These are phyloP conservation scores for Acacia confusa DNA, from an alignment of 306 rosid species.

Conservation along the genomic window DNA sequence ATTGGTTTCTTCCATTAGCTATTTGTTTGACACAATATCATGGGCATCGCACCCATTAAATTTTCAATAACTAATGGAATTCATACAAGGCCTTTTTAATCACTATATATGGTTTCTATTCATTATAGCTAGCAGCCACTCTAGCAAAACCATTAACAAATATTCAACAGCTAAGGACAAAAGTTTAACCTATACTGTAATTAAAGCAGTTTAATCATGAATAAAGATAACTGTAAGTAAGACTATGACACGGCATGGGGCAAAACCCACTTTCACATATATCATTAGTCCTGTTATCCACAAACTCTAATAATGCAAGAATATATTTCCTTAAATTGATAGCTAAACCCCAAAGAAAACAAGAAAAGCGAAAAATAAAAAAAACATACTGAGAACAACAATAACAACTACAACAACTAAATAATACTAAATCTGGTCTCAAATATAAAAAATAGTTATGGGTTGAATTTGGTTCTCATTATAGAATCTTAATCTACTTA, in stretches of 20 bases:
- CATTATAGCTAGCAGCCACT: neutral
- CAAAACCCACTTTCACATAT: neutral
- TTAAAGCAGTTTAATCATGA: neutral
- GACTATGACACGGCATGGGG: neutral
- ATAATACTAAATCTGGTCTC: too few species aligned
- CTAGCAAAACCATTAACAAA: neutral
- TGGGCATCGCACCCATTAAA: neutral
- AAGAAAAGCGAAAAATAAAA: neutral
- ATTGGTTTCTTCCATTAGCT: too few species aligned
- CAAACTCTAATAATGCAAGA: neutral
- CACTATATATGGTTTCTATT: neutral
- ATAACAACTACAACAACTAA: too few species aligned
- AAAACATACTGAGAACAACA: too few species aligned
- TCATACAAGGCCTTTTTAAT: neutral
- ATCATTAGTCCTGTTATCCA: too few species aligned
- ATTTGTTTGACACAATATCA: too few species aligned
- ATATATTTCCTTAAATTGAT: neutral
- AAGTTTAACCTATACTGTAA: neutral
- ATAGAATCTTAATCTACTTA: too few species aligned
- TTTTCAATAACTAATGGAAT: neutral
- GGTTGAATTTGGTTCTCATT: too few species aligned
- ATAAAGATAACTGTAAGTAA: too few species aligned
- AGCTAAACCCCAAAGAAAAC: neutral
- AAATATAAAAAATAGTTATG: too few species aligned
- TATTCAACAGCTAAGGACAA: slow-evolving; percentile 6